These are phyloP conservation scores for Perkinsus marinus DNA, from an alignment of 169 alveolate genomes.

Conservation along the genomic window DNA sequence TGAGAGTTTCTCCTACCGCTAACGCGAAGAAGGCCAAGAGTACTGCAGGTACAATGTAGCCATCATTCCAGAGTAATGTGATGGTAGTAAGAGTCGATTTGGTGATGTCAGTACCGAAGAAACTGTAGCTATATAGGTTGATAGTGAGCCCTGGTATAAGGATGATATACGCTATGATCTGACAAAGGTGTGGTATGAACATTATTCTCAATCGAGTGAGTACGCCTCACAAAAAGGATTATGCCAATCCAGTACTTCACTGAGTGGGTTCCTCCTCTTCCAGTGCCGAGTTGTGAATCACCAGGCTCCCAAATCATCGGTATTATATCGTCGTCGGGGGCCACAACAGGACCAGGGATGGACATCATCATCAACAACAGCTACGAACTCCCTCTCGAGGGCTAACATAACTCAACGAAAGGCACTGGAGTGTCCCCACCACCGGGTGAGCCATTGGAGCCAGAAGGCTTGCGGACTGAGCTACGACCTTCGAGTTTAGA, in stretches of 20 bases:
- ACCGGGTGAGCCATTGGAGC: conserved; percentile 98
- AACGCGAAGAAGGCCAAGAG: not conserved
- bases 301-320: not conserved
- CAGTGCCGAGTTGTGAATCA: not conserved
- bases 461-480: conserved; percentile 82
- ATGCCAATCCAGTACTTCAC: not conserved
- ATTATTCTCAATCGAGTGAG: not conserved
- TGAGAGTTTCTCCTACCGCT: not conserved
- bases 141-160: not conserved
- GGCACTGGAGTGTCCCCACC: no score
- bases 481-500: conserved; percentile 91
- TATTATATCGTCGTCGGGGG: not conserved
- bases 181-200: not conserved
- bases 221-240: not conserved
- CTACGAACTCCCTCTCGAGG: no score
- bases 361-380: not conserved
- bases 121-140: not conserved
- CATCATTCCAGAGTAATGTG: not conserved
- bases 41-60: not conserved
- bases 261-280: not conserved
- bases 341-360: not conserved
- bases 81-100: not conserved
- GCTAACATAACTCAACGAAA: no score
- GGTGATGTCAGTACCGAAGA: not conserved
- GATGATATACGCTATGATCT: not conserved